Conservation (phyloP, 2,329 filamentous ascomycete species). For the Trichoderma koningii region DNA sequence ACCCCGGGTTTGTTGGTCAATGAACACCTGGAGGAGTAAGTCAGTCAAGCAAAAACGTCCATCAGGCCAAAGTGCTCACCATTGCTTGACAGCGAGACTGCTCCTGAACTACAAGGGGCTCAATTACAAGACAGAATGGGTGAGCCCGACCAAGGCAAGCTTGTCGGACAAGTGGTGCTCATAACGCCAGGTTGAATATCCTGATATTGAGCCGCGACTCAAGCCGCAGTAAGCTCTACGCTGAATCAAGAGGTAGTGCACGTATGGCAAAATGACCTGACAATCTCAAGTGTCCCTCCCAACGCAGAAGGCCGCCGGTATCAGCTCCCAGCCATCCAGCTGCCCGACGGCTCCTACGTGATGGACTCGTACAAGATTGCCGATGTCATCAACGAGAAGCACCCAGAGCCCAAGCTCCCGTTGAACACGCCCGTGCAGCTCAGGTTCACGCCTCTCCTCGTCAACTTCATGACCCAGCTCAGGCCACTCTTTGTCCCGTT, state of each 20-base stretch:
- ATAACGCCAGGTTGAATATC: conserved; percentile 14
- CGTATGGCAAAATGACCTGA: not conserved
- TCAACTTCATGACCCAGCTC: not conserved
- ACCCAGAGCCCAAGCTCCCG: not conserved
- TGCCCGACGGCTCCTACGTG: conserved; percentile 10
- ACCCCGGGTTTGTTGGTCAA: conserved; percentile 15
- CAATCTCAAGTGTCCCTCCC: not conserved
- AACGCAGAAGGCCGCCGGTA: not conserved
- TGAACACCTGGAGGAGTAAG: conserved; percentile 22
- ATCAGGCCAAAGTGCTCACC: not conserved
- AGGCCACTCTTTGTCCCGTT: not conserved
- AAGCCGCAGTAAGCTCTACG: conserved; percentile 2
- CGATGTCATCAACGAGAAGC: conserved; percentile 9
- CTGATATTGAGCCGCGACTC: conserved; percentile 4
- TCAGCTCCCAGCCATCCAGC: conserved; percentile 6
- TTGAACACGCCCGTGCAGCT: conserved; percentile 6
- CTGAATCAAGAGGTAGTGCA: not conserved
- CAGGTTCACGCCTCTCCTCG: not conserved
- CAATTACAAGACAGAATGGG: conserved; percentile 21
- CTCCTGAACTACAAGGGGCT: conserved; percentile 12
- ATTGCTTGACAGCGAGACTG: not conserved
- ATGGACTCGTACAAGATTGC: conserved; percentile 23
- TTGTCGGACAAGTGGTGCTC: not conserved
- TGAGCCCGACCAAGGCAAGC: not conserved
- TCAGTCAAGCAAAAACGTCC: no score